Evolutionary conservation across 2,329 filamentous ascomycete genomes (phyloP), one percentile per base, ranked within the genome.

Genomic region (Phoma herbarum): DNA sequence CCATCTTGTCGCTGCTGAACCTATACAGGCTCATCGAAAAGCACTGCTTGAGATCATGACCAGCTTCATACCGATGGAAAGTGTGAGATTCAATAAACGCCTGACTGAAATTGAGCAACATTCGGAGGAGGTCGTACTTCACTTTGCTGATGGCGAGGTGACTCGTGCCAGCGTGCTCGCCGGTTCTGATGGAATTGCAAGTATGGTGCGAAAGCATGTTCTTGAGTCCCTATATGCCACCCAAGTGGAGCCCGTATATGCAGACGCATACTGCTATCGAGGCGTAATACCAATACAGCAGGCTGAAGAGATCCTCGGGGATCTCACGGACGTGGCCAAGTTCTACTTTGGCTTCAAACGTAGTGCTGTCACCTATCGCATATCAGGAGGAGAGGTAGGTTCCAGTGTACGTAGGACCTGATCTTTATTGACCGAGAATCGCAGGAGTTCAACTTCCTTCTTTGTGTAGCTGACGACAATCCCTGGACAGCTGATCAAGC

Each of bases 131-230:
- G 77, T 81, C 48, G 41, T 76, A 0, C 70, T 79, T 8, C 70
- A 62, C 1, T 75, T 82, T 14, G 70, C 77, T 37, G 69, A 71
- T 78, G 64, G 72, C 65, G 51, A 67, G 71, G 76, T 68, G 69
- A 57, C 69, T 4, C 7, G 7, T 28, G 45, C 64, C 37, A 77
- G 74, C 68, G 66, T 77, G 62, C 65, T 82, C 0, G 75, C 83
- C 49, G 81, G 81, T 3, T 80, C 78, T 52, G 82, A 84, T 62
- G 82, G 82, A 2, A 80, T 84, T 62, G 82, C 82, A 31, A 65
- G 68, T 14, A 58, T 61, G 11, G 62, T 65, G 3, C 52, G 70
- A 42, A 48, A 66, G 2, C 57, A 71, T 9, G 65, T 73, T 1
- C 60, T 70, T 4, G 47, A 54, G 1, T 55, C 63, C 3, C 43